Conservation (phyloP, 495 filamentous ascomycete species). For the Xylaria longipes region DNA sequence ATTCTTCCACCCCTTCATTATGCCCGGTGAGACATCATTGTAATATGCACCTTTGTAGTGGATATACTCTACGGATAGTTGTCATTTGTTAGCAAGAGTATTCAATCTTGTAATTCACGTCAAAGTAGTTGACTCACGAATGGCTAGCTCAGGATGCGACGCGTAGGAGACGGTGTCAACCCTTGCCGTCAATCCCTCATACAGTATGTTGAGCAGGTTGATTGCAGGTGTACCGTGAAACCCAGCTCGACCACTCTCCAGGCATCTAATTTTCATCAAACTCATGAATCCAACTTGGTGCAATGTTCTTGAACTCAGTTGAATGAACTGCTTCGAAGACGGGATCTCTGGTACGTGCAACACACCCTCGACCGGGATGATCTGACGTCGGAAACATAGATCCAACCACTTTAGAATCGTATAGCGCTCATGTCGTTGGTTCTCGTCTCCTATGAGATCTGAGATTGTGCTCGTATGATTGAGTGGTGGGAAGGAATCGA, state of each 20-base stretch:
- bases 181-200: not conserved
- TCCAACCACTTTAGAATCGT: not conserved
- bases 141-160: slow-evolving; percentile 1
- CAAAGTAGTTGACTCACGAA: not conserved
- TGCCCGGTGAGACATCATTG: not conserved
- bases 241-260: not conserved
- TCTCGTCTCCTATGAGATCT: not conserved
- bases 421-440: not conserved
- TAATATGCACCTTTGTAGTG: not conserved
- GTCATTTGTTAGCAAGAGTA: not conserved
- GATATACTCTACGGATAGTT: not conserved
- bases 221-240: slow-evolving; percentile 9
- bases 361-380: not conserved
- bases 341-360: not conserved
- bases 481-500: not conserved
- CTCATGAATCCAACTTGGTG: not conserved
- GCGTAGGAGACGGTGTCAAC: not conserved
- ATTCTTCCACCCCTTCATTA: slow-evolving; percentile 6
- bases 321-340: not conserved
- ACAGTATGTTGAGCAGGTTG: not conserved
- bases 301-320: not conserved
- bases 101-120: not conserved
- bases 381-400: not conserved
- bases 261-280: not conserved
- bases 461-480: not conserved